A percentile compares a stretch with the other conserved stretches of the same genome.
phyloP scores from a whole-genome alignment of 768 basidiomycete species.

The Dacryopinax spathularia region DNA sequence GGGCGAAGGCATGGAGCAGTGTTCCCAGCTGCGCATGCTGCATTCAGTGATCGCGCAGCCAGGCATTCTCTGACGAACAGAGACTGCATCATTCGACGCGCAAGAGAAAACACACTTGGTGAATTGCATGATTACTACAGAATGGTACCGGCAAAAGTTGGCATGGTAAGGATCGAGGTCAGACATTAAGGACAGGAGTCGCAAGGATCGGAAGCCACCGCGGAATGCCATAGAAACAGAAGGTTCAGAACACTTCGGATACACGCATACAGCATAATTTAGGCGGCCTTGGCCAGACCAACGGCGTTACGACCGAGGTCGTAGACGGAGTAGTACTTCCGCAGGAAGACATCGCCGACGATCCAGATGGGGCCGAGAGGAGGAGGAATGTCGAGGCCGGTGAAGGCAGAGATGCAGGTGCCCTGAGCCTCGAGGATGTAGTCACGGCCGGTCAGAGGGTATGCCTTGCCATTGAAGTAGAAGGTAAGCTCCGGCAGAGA shows the following conservation, averaged over 20 bases:
- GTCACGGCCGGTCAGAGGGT: constrained; percentile 65
- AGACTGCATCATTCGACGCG: too few relatives aligned
- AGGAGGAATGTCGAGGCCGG: constrained; percentile 75
- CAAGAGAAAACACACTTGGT: too few relatives aligned
- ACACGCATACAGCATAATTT: constrained; percentile 6
- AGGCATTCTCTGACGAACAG: neutral
- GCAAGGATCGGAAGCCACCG: neutral
- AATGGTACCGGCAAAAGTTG: neutral
- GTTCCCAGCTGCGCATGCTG: too few relatives aligned
- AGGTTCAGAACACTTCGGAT: neutral
- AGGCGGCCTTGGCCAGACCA: constrained; percentile 48
- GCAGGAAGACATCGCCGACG: constrained; percentile 83
- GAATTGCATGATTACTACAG: constrained; percentile 5
- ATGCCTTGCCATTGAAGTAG: constrained; percentile 66
- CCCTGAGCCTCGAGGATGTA: constrained; percentile 85
- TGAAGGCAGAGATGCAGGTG: constrained; percentile 89
- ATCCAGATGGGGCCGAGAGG: constrained; percentile 75
- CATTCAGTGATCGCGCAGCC: too few relatives aligned
- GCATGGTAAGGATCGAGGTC: neutral
- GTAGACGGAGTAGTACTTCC: constrained; percentile 85
- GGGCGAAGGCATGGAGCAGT: too few relatives aligned
- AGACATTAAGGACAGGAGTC: constrained; percentile 1
- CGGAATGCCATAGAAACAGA: neutral
- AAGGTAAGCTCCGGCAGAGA: constrained; percentile 71
- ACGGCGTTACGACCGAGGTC: constrained; percentile 65